Evolutionary conservation across 164 flowering plant genomes (phyloP), one percentile per base, ranked within the genome.

Genomic region (Chimonanthus salicifolius): DNA sequence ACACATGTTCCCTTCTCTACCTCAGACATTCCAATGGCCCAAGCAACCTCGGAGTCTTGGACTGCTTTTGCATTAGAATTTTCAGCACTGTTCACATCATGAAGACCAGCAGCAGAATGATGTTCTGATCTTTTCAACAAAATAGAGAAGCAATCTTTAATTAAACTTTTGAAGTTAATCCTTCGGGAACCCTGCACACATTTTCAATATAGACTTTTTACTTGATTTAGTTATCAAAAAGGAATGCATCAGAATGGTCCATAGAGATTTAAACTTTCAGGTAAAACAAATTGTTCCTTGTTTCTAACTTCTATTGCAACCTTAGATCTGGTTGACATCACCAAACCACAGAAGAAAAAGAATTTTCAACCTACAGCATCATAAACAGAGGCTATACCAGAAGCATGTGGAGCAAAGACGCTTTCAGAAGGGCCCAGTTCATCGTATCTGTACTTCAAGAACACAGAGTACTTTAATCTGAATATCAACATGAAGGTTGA

Each of bases 121-220:
- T 67, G 64, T 80, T 75, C 71, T 73, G 65, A 76, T 68, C 83
- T 49, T 54, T 77, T 70, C 74, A 83, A 86, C 44, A 90, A 15
- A 67, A 84, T 72, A 33, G 81, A 77, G 70, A 92, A 49, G 75
- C 86, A 89, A 62, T 88, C 88, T 80, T 87, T 89, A 71, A 86
- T 75, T 21, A 92, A 75, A 71, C 71, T 78, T 82, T 90, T 92
- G 81, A 83, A 88, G 74, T 70, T 87, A 63, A 88, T 76, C 79
- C 83, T 89, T 78, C 97, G 83, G 51, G 95, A 91, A 2, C 87
- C 86, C 98, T 90, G 85, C 78, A 83, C 54, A 43, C 44, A 18
- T 45, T 6, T 71, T 9, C 50, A 49, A 11, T 75, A 11, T 3
- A 11, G 62, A 62, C 63, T 58, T 20, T 4, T 67, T 10, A 20